phyloP scores from a whole-genome alignment of 345 rosid species.

The Citrus mangshanensis region DNA sequence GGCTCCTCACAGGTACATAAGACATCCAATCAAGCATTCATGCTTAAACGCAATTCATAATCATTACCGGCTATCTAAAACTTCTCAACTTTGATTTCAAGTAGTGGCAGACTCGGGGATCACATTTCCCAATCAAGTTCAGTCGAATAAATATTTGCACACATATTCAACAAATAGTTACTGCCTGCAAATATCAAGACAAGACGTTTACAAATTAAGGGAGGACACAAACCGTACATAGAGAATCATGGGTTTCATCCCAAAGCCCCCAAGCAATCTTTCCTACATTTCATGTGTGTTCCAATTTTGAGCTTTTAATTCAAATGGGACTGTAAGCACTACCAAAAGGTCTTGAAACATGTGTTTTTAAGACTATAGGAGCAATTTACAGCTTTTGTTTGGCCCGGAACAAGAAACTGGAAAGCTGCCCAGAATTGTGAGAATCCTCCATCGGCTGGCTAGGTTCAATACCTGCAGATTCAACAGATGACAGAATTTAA shows the following conservation, averaged over 20 bases:
- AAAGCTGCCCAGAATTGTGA: constrained; percentile 1
- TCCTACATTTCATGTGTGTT: neutral
- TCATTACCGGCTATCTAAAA: too few species aligned
- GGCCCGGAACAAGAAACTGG: constrained; percentile 6
- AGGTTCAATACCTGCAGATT: constrained; percentile 19
- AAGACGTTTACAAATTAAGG: neutral
- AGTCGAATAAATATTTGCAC: too few species aligned
- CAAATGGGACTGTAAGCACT: constrained; percentile 5
- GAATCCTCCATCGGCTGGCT: neutral
- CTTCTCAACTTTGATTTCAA: too few species aligned
- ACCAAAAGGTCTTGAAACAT: constrained; percentile 6
- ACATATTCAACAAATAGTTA: neutral
- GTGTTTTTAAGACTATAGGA: neutral
- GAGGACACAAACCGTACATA: neutral
- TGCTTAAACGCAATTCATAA: too few species aligned
- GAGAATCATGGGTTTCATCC: neutral
- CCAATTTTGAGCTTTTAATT: constrained; percentile 5
- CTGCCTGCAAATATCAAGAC: neutral
- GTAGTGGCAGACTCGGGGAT: too few species aligned
- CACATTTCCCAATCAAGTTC: too few species aligned
- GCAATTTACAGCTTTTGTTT: constrained; percentile 15
- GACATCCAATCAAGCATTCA: too few species aligned
- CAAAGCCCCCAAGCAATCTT: too few species aligned
- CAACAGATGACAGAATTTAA: neutral
- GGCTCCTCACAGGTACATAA: too few species aligned